phyloP scores from a whole-genome alignment of 225 moss, liverwort and hornwort species.

The Pleurozium schreberi region DNA sequence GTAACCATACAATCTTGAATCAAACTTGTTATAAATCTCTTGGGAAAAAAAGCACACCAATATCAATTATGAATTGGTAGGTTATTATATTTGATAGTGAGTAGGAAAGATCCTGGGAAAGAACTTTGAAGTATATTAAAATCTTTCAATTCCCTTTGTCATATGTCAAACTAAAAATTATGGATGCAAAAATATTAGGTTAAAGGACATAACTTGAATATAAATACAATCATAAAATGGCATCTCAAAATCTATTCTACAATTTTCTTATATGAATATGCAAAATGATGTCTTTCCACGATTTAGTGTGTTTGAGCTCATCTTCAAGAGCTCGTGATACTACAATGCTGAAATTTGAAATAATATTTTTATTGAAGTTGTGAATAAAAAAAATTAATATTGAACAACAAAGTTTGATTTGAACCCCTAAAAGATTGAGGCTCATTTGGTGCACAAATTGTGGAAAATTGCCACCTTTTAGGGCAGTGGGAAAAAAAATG shows the following conservation, averaged over 20 bases:
- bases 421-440: too few species aligned
- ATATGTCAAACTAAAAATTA: neutral
- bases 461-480: too few species aligned
- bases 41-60: neutral
- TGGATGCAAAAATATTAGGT: neutral
- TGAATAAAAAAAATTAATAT: neutral
- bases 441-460: too few species aligned
- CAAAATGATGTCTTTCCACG: neutral
- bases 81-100: neutral
- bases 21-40: neutral
- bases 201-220: neutral
- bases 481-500: too few species aligned
- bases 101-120: too few species aligned
- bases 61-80: neutral
- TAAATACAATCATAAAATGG: neutral
- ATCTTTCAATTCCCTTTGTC: neutral
- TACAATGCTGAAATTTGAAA: neutral
- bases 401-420: too few species aligned
- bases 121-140: neutral
- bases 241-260: neutral
- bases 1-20: neutral
- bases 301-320: neutral
- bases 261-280: neutral
- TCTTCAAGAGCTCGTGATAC: neutral
- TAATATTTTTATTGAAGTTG: fast-evolving